Evolutionary conservation across 2,329 filamentous ascomycete genomes (phyloP), one percentile per base, ranked within the genome.

Genomic region (Penicillium sp.): DNA sequence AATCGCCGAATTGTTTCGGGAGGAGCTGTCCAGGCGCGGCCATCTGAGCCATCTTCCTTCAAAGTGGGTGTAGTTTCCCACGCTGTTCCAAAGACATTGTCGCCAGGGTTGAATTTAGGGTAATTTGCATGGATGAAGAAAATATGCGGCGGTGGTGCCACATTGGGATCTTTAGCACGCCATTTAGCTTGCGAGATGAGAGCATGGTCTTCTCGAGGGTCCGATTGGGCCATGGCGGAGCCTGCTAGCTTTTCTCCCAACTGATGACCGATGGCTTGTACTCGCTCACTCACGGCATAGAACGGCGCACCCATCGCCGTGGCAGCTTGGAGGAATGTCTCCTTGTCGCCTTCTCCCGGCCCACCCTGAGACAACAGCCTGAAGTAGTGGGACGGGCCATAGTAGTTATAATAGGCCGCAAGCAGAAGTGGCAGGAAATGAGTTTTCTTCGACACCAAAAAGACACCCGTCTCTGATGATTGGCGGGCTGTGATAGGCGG

Each of bases 81-180:
- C 3, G 68, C 65, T 42, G 67, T 60, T 8, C 75, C 76, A 50
- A 76, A 78, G 3, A 77, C 65, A 11, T 72, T 69, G 45, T 73
- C 73, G 4, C 68, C 67, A 0, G 76, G 75, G 44, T 78, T 75
- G 50, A 78, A 74, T 54, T 77, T 77, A 26, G 76, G 76, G 45
- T 75, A 71, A 53, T 77, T 76, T 25, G 75, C 74, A 54, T 78
- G 75, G 33, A 78, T 67, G 43, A 77, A 77, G 54, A 76, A 74
- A 13, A 72, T 62, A 3, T 64, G 71, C 1, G 74, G 74, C 7
- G 74, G 51, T 21, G 67, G 58, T 19, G 68, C 72, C 31, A 69
- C 65, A 1, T 65, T 58, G 3, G 67, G 62, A 51, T 76, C 72
- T 46, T 72, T 69, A 2, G 71, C 66, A 16, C 73, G 71, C 65